Base-by-base conservation (phyloP, 805 yeast species). In the Yarrowia deformans region DNA sequence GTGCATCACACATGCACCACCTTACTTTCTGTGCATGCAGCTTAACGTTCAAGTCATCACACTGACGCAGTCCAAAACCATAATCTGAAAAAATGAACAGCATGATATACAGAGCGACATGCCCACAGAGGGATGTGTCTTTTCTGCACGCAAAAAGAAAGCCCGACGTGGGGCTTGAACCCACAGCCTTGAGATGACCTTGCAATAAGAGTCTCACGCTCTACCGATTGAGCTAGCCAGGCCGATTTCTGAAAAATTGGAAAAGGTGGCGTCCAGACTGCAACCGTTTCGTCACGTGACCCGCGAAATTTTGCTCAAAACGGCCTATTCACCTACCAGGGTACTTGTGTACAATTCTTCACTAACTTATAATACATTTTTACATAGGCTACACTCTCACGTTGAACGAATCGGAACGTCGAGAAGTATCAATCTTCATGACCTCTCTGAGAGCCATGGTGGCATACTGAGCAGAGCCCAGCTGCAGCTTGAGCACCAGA, bases 381-480 rank as follows among this genome's bases (percentile, higher is more conserved):
- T 14, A 52, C 56, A 35, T 52, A 18, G 10, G 9, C 10, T 60
- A 60, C 8, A 60, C 52, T 18, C 66, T 8, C 2, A 73, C 74
- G 34, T 72, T 69, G 46, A 72, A 61, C 5, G 72, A 70, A 34
- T 74, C 77, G 7, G 76, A 72, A 45, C 77, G 66, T 48, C 77
- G 37, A 14, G 76, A 72, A 8, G 75, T 74, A 54, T 74, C 76
- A 8, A 74, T 46, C 76, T 88, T 90, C 90, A 93, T 87, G 64
- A 91, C 85, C 77, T 95, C 98, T 76, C 99, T 85, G 64, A 95
- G 79, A 0, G 97, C 97, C 99, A 95, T 96, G 0, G 99, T 95
- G 1, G 99, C 99, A 78, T 95, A 95, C 8, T 96, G 88, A 43
- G 97, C 90, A 2, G 90, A 88, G 5, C 93, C 94, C 70, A 95